A percentile compares a stretch with the other conserved stretches of the same genome.
phyloP scores from a whole-genome alignment of 1,284 basidiomycete genomes.

The Vanrija pseudolonga region DNA sequence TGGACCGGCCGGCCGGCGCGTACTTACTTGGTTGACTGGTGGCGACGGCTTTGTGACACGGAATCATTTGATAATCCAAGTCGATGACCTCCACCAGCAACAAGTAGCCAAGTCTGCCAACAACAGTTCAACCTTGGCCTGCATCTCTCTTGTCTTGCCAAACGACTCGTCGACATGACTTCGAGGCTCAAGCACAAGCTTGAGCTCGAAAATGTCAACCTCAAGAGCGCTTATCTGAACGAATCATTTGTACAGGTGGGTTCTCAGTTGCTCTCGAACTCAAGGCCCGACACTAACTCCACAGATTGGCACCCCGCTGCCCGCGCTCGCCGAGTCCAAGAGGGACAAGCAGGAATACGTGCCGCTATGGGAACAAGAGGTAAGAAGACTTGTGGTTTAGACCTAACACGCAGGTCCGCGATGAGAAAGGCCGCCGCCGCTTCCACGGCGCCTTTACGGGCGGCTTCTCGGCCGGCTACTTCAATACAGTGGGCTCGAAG shows the following conservation, averaged over 20 bases:
- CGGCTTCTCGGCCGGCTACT: slow-evolving; percentile 96
- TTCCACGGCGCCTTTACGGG: slow-evolving; percentile 98
- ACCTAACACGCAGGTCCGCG: slow-evolving; percentile 62
- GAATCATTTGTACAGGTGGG: slow-evolving; percentile 83
- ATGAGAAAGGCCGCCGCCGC: slow-evolving; percentile 87
- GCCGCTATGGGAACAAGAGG: slow-evolving; percentile 96
- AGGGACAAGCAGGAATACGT: slow-evolving; percentile 90
- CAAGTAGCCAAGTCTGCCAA: too few species aligned
- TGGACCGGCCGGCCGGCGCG: too few species aligned
- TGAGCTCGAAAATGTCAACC: slow-evolving; percentile 67
- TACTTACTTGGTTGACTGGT: too few species aligned
- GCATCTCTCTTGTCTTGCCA: too few species aligned
- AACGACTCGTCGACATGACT: slow-evolving; percentile 45
- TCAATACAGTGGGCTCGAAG: slow-evolving; percentile 91
- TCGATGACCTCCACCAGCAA: too few species aligned
- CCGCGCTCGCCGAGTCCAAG: slow-evolving; percentile 74
- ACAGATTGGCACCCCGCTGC: slow-evolving; percentile 86
- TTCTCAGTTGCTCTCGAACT: slow-evolving; percentile 4
- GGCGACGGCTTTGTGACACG: too few species aligned
- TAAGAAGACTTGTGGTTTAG: slow-evolving; percentile 37
- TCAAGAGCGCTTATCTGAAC: slow-evolving; percentile 72
- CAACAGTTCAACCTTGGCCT: too few species aligned
- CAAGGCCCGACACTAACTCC: slow-evolving; percentile 2
- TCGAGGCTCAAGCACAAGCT: slow-evolving; percentile 60
- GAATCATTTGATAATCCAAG: too few species aligned